These are phyloP conservation scores for Urtica urens DNA, from an alignment of 306 rosid genomes.

Conservation along the genomic window DNA sequence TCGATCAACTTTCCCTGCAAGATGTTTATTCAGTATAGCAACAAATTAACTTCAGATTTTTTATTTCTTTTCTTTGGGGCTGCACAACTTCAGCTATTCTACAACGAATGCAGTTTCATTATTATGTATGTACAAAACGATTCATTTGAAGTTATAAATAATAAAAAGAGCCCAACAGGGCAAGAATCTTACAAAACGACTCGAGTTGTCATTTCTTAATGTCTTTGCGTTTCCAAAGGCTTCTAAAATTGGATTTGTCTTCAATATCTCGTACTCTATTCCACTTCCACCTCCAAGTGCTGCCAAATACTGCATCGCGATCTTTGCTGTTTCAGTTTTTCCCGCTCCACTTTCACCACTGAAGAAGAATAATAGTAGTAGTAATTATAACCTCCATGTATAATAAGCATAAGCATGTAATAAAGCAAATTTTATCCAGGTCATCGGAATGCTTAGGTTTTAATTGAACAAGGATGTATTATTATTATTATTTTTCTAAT, in stretches of 20 bases:
- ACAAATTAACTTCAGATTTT: constrained; percentile 5
- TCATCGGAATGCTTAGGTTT: too few species aligned
- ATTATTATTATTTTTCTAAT: too few species aligned
- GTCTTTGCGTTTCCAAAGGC: constrained; percentile 99
- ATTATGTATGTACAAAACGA: too few species aligned
- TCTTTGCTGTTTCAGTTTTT: constrained; percentile 96
- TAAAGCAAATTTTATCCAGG: not conserved
- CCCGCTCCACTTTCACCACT: constrained; percentile 99
- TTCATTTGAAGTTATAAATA: not conserved
- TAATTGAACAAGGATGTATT: too few species aligned
- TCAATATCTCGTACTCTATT: constrained; percentile 86
- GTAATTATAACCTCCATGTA: not conserved
- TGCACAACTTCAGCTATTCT: constrained; percentile 7
- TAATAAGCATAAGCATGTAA: not conserved
- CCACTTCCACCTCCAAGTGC: constrained; percentile 99
- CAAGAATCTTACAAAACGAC: constrained; percentile 84
- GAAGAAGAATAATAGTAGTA: constrained; percentile 7
- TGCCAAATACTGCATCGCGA: constrained; percentile 97
- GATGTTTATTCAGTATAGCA: constrained; percentile 12
- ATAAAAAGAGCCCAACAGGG: constrained; percentile 16
- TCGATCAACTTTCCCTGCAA: constrained; percentile 95
- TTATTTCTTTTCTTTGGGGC: too few species aligned
- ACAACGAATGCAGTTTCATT: not conserved
- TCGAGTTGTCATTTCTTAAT: constrained; percentile 95
- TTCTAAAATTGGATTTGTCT: constrained; percentile 95